These are phyloP conservation scores for Penicillium riverlandense DNA, from an alignment of 495 filamentous ascomycete species.

Conservation along the genomic window DNA sequence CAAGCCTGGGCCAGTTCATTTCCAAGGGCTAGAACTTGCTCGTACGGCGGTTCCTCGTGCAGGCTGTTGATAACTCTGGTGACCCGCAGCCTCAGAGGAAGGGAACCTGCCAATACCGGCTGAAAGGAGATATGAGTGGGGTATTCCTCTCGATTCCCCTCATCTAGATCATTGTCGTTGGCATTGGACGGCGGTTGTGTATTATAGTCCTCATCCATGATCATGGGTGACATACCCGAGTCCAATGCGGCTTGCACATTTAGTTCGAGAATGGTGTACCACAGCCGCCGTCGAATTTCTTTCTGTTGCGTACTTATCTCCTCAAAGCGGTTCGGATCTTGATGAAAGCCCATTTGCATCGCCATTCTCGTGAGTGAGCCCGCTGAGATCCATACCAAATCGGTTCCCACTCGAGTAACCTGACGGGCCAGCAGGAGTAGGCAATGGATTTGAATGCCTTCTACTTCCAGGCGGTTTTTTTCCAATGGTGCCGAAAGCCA, in stretches of 20 bases:
- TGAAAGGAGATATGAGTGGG: conserved; percentile 28
- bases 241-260: conserved; percentile 44
- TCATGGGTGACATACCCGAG: conserved; percentile 43
- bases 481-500: conserved; percentile 47
- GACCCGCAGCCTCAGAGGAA: conserved; percentile 34
- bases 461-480: conserved; percentile 37
- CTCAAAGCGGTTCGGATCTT: conserved; percentile 42
- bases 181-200: conserved; percentile 41
- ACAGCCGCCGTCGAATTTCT: conserved; percentile 46
- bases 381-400: conserved; percentile 45
- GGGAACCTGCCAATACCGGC: conserved; percentile 31
- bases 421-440: conserved; percentile 44
- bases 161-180: conserved; percentile 34
- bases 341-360: conserved; percentile 50
- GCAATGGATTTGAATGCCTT: conserved; percentile 42
- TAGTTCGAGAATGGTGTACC: conserved; percentile 54
- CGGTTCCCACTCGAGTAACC: conserved; percentile 35
- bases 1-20: conserved; percentile 26
- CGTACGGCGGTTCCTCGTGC: conserved; percentile 37
- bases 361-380: conserved; percentile 45
- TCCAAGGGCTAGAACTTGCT: conserved; percentile 33
- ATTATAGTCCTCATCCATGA: conserved; percentile 43
- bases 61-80: conserved; percentile 36
- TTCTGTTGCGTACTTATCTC: conserved; percentile 29
- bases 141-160: neutral